phyloP scores from a whole-genome alignment of 306 rosid genomes.

The Crotalaria pallida region DNA sequence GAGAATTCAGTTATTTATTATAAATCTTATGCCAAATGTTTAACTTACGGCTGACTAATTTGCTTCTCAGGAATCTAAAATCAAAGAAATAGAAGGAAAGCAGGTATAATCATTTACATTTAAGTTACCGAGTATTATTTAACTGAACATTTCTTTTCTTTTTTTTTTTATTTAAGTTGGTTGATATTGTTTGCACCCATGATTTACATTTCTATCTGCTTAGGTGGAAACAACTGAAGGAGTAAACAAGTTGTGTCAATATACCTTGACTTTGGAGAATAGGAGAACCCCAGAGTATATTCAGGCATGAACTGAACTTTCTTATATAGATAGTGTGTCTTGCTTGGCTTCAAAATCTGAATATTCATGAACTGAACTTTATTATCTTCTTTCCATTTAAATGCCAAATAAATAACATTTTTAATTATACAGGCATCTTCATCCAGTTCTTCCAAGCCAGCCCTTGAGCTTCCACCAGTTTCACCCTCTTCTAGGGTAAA shows the following conservation, averaged over 20 bases:
- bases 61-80: slow-evolving; percentile 59
- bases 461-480: slow-evolving; percentile 49
- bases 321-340: neutral
- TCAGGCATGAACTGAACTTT: slow-evolving; percentile 49
- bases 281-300: slow-evolving; percentile 35
- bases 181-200: slow-evolving; percentile 14
- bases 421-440: slow-evolving; percentile 44
- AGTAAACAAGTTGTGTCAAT: slow-evolving; percentile 47
- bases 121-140: neutral
- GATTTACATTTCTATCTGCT: slow-evolving; percentile 16
- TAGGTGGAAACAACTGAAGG: slow-evolving; percentile 56
- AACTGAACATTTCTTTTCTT: neutral
- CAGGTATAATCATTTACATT: slow-evolving; percentile 51
- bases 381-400: slow-evolving; percentile 10
- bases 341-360: slow-evolving; percentile 5
- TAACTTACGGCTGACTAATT: slow-evolving; percentile 20
- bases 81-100: slow-evolving; percentile 62
- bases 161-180: neutral
- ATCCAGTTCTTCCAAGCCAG: slow-evolving; percentile 41
- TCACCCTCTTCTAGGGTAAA: slow-evolving; percentile 53
- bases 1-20: neutral
- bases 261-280: slow-evolving; percentile 44
- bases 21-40: neutral
- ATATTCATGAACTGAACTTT: neutral
- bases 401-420: neutral